Conservation (phyloP, 768 basidiomycete species). For the Hortiboletus flavorubellus region DNA sequence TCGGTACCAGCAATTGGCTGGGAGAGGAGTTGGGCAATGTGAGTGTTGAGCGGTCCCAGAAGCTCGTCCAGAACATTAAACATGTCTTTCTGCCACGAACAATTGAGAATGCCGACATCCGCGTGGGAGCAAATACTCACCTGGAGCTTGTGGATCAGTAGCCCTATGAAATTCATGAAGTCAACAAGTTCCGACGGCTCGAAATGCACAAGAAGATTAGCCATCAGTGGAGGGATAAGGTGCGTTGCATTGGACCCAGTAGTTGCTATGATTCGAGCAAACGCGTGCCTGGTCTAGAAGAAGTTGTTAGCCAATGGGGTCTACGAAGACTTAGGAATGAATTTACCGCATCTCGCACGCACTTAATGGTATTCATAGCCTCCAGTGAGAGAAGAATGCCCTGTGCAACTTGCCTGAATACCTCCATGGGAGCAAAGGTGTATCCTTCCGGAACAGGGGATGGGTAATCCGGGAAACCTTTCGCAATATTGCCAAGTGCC, state of each 20-base stretch:
- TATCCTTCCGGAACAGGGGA: constrained; percentile 63
- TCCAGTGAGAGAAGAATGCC: constrained; percentile 85
- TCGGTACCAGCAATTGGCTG: constrained; percentile 86
- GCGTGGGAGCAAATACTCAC: constrained; percentile 37
- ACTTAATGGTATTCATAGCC: constrained; percentile 81
- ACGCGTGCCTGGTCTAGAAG: constrained; percentile 82
- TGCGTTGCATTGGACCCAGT: constrained; percentile 84
- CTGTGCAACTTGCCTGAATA: constrained; percentile 84
- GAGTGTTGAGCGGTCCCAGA: constrained; percentile 78
- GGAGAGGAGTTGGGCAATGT: constrained; percentile 76
- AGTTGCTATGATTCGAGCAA: constrained; percentile 87
- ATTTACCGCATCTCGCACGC: constrained; percentile 89
- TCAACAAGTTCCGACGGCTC: constrained; percentile 91
- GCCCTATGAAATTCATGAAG: constrained; percentile 92
- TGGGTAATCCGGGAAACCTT: constrained; percentile 94
- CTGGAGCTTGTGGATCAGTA: constrained; percentile 88
- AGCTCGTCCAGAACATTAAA: constrained; percentile 88
- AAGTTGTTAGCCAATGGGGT: constrained; percentile 7
- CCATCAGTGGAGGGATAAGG: constrained; percentile 86
- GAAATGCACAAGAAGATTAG: constrained; percentile 85
- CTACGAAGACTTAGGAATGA: background rate
- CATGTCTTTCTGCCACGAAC: constrained; percentile 62
- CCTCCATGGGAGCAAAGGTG: constrained; percentile 65
- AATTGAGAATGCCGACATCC: background rate
- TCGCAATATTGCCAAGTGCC: constrained; percentile 91